These are phyloP conservation scores for Calamus simplicifolius DNA, from an alignment of 176 grass and related monocot genomes.

Conservation along the genomic window DNA sequence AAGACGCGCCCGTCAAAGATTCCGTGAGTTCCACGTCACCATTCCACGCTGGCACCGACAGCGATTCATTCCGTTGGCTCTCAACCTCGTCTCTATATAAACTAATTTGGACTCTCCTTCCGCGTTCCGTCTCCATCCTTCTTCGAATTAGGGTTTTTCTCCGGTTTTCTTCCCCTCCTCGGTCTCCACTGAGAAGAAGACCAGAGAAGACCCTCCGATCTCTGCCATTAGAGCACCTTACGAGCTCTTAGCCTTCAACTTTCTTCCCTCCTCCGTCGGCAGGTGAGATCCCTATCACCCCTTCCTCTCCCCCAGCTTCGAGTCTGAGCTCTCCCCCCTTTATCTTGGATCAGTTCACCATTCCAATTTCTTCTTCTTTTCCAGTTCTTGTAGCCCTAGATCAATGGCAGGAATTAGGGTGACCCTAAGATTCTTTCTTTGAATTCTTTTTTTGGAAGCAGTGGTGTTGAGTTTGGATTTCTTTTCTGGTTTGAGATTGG, in stretches of 20 bases:
- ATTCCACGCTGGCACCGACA: too few relatives aligned
- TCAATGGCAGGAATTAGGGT: not conserved
- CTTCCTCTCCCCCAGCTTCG: not conserved
- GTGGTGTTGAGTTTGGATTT: not conserved
- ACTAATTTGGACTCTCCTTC: too few relatives aligned
- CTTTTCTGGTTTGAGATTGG: not conserved
- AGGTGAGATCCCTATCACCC: not conserved
- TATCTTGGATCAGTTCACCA: not conserved
- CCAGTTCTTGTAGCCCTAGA: not conserved
- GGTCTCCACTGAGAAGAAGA: not conserved
- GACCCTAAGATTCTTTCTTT: not conserved
- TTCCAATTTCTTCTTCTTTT: not conserved
- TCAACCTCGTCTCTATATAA: too few relatives aligned
- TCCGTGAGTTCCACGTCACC: too few relatives aligned
- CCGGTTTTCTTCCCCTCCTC: not conserved
- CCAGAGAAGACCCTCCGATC: conserved; percentile 1
- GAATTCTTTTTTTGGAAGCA: not conserved
- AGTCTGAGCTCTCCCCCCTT: too few relatives aligned
- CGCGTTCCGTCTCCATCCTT: too few relatives aligned
- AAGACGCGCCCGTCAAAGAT: too few relatives aligned
- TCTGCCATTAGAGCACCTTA: not conserved
- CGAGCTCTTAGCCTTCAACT: not conserved
- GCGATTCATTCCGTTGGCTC: too few relatives aligned
- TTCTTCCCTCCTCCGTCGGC: not conserved
- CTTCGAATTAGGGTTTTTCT: not conserved